Evolutionary conservation across 31 red algal species (phyloP), one percentile per base, ranked within the genome.

Genomic region (Odonthalia washingtoniensis): DNA sequence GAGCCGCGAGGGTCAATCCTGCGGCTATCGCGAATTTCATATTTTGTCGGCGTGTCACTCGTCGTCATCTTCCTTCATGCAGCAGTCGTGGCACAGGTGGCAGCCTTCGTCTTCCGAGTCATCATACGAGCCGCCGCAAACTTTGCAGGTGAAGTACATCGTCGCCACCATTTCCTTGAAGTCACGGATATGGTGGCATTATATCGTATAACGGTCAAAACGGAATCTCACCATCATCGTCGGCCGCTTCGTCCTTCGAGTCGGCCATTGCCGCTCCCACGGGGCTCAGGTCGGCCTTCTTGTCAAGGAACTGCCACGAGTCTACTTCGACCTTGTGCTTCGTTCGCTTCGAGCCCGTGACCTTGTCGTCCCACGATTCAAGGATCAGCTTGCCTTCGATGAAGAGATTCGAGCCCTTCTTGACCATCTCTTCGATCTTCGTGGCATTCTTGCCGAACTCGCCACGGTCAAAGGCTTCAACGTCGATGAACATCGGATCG

Each of bases 361-460:
- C 30, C 64, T 68, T 68, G 32, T 68, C 64, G 32, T 32, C 34
- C 64, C 30, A 36, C 64, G 64, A 32, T 36, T 68, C 64, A 36
- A 68, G 34, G 32, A 68, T 32, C 64, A 68, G 64, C 64, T 68
- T 68, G 32, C 32, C 34, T 32, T 68, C 64, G 64, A 68, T 32
- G 64, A 68, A 36, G 64, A 68, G 64, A 36, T 68, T 35, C 64
- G 64, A 68, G 64, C 34, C 64, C 64, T 32, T 68, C 64, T 68
- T 36, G 64, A 32, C 64, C 32, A 35, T 68, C 64, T 68, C 64
- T 36, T 68, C 34, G 32, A 68, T 32, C 64, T 36, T 35, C 64
- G 64, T 36, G 64, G 30, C 64, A 68, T 35, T 36, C 64, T 68
- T 44, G 42, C 42, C 42, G 42, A 44, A 44, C 42, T 44, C 42